A percentile compares a stretch with the other conserved stretches of the same genome.
phyloP scores from a whole-genome alignment of 345 rosid species.

The Eucalyptus regnans region DNA sequence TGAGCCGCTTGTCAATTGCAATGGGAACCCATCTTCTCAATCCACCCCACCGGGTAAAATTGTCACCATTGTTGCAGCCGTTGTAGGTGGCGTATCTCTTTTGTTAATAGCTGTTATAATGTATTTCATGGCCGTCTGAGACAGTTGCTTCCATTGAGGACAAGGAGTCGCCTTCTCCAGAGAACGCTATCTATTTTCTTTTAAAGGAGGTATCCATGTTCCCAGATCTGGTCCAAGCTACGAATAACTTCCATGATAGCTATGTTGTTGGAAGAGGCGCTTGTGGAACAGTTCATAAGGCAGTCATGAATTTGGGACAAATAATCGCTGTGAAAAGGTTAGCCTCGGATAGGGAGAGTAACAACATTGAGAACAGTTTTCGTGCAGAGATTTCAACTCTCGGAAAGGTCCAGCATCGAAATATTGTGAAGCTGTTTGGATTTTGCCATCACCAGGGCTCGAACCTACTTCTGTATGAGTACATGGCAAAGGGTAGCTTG shows the following conservation, averaged over 20 bases:
- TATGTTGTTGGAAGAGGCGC: slow-evolving; percentile 85
- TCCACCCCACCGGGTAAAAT: slow-evolving; percentile 39
- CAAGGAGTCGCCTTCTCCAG: slow-evolving; percentile 24
- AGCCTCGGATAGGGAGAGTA: slow-evolving; percentile 76
- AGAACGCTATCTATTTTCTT: slow-evolving; percentile 59
- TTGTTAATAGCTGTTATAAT: slow-evolving; percentile 48
- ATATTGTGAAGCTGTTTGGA: too few species aligned
- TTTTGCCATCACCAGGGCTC: too few species aligned
- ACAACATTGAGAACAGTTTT: slow-evolving; percentile 25
- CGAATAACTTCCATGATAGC: slow-evolving; percentile 64
- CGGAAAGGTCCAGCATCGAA: too few species aligned
- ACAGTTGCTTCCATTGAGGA: slow-evolving; percentile 32
- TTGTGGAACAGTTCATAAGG: slow-evolving; percentile 87
- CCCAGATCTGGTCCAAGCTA: slow-evolving; percentile 68
- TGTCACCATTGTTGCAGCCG: slow-evolving; percentile 37
- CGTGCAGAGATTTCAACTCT: too few species aligned
- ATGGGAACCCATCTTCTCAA: slow-evolving; percentile 14
- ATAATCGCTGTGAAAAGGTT: slow-evolving; percentile 72
- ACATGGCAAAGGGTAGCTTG: too few species aligned
- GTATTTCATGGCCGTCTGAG: slow-evolving; percentile 39
- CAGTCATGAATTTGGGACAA: slow-evolving; percentile 59
- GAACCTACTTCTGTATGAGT: too few species aligned
- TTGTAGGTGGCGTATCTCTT: slow-evolving; percentile 68
- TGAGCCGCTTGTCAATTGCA: slow-evolving; percentile 43
- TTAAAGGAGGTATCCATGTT: slow-evolving; percentile 79